Evolutionary conservation across 306 rosid species (phyloP), one percentile per base, ranked within the genome.

Genomic region (Medicago ruthenica): DNA sequence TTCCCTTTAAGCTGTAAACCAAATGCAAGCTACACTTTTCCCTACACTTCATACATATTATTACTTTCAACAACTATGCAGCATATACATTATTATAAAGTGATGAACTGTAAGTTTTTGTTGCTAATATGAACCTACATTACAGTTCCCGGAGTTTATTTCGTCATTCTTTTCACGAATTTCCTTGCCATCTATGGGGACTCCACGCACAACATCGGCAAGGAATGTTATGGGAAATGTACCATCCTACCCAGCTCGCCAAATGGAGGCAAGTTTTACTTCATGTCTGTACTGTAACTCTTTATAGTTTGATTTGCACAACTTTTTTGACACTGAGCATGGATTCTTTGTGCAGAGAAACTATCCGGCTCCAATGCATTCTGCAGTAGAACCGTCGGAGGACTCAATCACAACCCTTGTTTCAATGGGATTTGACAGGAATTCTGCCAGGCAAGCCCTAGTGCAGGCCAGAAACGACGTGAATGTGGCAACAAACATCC

Each of bases 381-480:
- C 93, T 75, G 83, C 89, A 34, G 51, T 77, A 48, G 92, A 90
- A 76, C 99, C 99, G 17, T 61, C 89, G 0, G 99, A 96, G 83
- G 96, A 86, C 75, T 79, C 98, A 0, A 89, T 96, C 72, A 85
- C 85, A 0, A 96, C 98, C 11, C 90, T 96, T 16, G 91, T 92
- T 41, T 90, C 99, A 2, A 96, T 96, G 99, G 99, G 99, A 10
- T 96, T 96, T 69, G 98, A 96, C 84, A 87, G 96, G 81, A 82
- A 83, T 80, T 82, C 91, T n/a, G 99, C 98, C 13, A 87, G 97
- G 81, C 99, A 96, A 83, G 99, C 99, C 6, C 87, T 96, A 24
- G 87, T 88, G 87, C 99, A 87, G 67, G 98, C 99, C 12, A 82
- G 97, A 85, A 96, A 96, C 36, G 98, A 96, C 10, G 84, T 96